These are phyloP conservation scores for Anisodus acutangulus DNA, from an alignment of 257 asterid species.

Conservation along the genomic window DNA sequence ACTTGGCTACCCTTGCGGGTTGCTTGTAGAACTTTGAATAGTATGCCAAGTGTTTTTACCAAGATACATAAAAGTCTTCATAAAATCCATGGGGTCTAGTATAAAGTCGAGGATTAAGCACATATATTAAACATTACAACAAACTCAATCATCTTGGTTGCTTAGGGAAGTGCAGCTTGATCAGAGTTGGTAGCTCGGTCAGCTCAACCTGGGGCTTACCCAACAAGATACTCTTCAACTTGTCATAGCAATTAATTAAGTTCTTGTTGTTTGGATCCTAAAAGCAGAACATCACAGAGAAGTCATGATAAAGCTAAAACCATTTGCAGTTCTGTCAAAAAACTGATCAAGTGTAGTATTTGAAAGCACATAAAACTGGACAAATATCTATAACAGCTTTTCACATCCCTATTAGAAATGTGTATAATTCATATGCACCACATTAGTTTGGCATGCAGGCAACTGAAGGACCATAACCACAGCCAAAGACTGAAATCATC, in stretches of 20 bases:
- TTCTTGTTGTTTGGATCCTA: conserved; percentile 82
- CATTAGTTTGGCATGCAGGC: not conserved
- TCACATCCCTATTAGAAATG: not conserved
- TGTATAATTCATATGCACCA: not conserved
- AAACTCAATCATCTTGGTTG: conserved; percentile 47
- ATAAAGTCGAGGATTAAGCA: not conserved
- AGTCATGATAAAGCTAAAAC: not conserved
- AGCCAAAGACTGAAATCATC: conserved; percentile 4
- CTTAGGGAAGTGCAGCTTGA: conserved; percentile 92
- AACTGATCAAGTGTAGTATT: not conserved
- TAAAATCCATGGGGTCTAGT: conserved; percentile 7
- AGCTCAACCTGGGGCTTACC: conserved; percentile 84
- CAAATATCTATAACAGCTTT: conserved; percentile 4
- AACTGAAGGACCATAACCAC: not conserved
- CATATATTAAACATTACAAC: conserved; percentile 9
- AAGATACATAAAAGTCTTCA: not conserved
- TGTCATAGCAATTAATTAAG: conserved; percentile 76
- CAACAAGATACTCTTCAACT: conserved; percentile 74
- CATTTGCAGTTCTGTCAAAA: not conserved
- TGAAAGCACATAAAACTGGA: not conserved
- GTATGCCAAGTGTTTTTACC: not conserved
- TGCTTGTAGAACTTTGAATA: not conserved
- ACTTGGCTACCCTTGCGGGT: no score
- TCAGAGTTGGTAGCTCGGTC: conserved; percentile 73
- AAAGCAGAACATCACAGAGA: conserved; percentile 15